Base-by-base conservation (phyloP, 2,329 filamentous ascomycete genomes). In the Ilyonectria destructans region DNA sequence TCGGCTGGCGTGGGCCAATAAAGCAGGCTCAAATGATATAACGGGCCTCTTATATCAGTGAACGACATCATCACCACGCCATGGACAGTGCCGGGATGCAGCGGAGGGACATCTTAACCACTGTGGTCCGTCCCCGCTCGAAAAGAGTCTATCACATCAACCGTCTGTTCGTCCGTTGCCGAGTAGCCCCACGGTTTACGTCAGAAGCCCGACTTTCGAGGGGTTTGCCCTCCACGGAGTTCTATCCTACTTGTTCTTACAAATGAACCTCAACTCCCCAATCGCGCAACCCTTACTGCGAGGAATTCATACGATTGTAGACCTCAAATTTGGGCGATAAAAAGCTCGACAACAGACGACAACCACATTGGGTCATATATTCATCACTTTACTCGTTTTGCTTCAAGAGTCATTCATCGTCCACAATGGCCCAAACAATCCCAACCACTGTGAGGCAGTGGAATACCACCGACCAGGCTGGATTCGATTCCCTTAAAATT, bases 401-500 rank as follows among this genome's bases (percentile, higher is more conserved):
- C 75, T 74, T 40, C 17, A 51, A 29, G 23, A 48, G n/a, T 8
- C 33, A 15, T 21, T 33, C 6, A 54, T 2, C 19, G n/a, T 13
- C 33, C 35, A 65, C 3, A 63, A 79, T 79, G 77, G 57, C 76
- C 29, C 67, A 74, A 60, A 31, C 72, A 12, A 77, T 78, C 51
- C 77, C 78, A 67, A 68, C 77, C 63, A 89, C 85, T 0, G 87
- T 85, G 70, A 85, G 85, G 79, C 83, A 87, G 77, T 93, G 90
- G 90, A 82, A 79, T 35, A 78, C 92, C 49, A 80, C 82, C 37
- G 55, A 66, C 9, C 62, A 67, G 31, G 56, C 72, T 46, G 85
- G 84, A 72, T 91, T 93, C 74, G 88, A 92, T 54, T 84, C 83
- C 48, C 84, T 94, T 45, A 80, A 85, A 74, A 87, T 88, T 73